Conservation (phyloP, 306 rosid genomes). For the Cicer judaicum region DNA sequence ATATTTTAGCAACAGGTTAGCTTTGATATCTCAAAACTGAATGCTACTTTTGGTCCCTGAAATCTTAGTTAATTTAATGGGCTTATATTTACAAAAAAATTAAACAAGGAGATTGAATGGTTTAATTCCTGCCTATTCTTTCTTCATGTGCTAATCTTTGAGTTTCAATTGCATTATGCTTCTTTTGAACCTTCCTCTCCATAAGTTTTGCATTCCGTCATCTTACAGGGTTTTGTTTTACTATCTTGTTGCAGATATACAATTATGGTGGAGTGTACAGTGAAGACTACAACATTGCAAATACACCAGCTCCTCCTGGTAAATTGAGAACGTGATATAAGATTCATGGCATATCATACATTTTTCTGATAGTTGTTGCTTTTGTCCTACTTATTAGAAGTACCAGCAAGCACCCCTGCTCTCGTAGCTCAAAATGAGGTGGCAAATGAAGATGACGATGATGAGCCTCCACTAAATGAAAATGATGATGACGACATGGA, state of each 20-base stretch:
- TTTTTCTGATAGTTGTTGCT: constrained; percentile 12
- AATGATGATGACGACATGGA: constrained; percentile 95
- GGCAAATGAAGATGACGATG: constrained; percentile 77
- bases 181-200: constrained; percentile 34
- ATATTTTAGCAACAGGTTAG: not conserved
- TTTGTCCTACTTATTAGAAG: constrained; percentile 53
- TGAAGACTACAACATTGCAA: constrained; percentile 94
- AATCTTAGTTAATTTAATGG: constrained; percentile 29
- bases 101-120: constrained; percentile 4
- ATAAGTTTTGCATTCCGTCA: constrained; percentile 24
- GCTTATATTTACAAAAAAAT: not conserved
- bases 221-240: constrained; percentile 32
- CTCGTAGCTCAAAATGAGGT: constrained; percentile 67
- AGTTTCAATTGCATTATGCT: constrained; percentile 17
- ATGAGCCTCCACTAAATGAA: constrained; percentile 93
- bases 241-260: constrained; percentile 67
- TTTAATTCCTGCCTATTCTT: constrained; percentile 3
- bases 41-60: constrained; percentile 6
- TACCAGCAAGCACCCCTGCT: constrained; percentile 85
- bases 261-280: constrained; percentile 74
- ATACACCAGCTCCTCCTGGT: constrained; percentile 96
- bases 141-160: not conserved
- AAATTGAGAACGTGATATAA: constrained; percentile 42
- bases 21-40: constrained; percentile 12
- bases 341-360: constrained; percentile 6